Evolutionary conservation across 1,284 basidiomycete species (phyloP), one percentile per base, ranked within the genome.

Genomic region (Papiliotrema flavescens): DNA sequence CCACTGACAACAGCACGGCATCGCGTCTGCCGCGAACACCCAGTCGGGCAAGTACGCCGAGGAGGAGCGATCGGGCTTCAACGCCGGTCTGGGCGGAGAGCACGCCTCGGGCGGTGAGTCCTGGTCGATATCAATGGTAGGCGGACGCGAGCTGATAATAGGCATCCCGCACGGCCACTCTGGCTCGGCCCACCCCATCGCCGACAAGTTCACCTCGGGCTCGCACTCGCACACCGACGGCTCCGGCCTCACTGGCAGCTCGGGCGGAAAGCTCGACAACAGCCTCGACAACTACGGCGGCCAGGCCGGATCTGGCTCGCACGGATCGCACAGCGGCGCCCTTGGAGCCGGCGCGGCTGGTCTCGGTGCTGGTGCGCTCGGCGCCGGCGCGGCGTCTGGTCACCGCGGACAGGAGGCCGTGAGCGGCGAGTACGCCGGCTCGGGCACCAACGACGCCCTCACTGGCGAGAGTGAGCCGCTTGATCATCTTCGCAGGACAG

Each of bases 381-480:
- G 41, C 15, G 20, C 37, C 19, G 36, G 22, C 42, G 43, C 17
- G 13, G 46, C 49, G 32, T 4, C 49, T 28, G 19, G 26, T 9
- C 58, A 47, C 17, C 37, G 14, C 15, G 14, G 17, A 14, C 50
- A 45, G 14, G 60, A 65, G 8, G 56, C 63, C 34, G 65, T 69
- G 26, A 53, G 54, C 28, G 69, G 69, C 17, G 62, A 62, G 2
- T 71, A 71, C 49, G 56, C 50, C 3, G 66, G 69, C n/a, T 35
- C 51, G n/a, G 61, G 59, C 7, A 60, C 67, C 20, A 24, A 49
- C 9, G 59, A 71, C 49, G 69, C 53, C 28, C 48, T 71, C 19
- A 65, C 63, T 28, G 69, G 69, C 14, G 53, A 71, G 51, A 69
- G 69, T 71, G 52, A 62, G 69, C 66, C 2, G 28, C n/a, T n/a